Evolutionary conservation across 2,329 filamentous ascomycete species (phyloP), one percentile per base, ranked within the genome.

Genomic region (Lasiodiplodia sp.): DNA sequence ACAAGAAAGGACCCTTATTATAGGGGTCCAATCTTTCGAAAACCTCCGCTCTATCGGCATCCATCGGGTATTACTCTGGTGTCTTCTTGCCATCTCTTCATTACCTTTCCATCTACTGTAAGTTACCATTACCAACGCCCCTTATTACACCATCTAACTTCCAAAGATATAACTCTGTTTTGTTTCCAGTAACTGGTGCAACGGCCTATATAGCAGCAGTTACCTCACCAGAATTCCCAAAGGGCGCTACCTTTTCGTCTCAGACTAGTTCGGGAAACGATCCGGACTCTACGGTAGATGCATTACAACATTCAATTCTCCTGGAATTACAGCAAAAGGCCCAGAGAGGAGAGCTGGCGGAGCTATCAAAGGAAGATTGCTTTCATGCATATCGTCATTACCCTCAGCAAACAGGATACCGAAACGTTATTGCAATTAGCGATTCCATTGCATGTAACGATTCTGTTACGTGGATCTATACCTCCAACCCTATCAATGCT

Each of bases 1-100:
- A 0, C 70, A 71, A 51, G 75, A 77, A 16, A 28, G 16, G 4
- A 53, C 16, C 8, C 23, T 53, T 18, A 5, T 21, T 16, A 53
- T 53, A 11, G 51, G 51, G 4, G 4, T 53, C 5, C 51, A 25
- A 2, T 53, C 51, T 14, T 2, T 28, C 23, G 8, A 14, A 16
- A 53, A 53, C 11, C 21, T 53, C 51, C 4, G 7, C 0, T 49
- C 3, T n/a, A n/a, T 49, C 21, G 47, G 47, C 2, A 0, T n/a
- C 10, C 4, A 11, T 49, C 47, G 47, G 0, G 3, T n/a, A 23
- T 18, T 10, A 7, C 47, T 49, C 10, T 49, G 47, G 47, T 5
- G 8, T 2, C 47, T 49, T n/a, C 6, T 53, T 12, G 1, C 23
- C 3, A 4, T 53, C 3, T 53, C 51, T 28, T 53, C 23, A 0